Evolutionary conservation across 176 grass and related monocot genomes (phyloP).

Genomic region (Puya raimondii): DNA sequence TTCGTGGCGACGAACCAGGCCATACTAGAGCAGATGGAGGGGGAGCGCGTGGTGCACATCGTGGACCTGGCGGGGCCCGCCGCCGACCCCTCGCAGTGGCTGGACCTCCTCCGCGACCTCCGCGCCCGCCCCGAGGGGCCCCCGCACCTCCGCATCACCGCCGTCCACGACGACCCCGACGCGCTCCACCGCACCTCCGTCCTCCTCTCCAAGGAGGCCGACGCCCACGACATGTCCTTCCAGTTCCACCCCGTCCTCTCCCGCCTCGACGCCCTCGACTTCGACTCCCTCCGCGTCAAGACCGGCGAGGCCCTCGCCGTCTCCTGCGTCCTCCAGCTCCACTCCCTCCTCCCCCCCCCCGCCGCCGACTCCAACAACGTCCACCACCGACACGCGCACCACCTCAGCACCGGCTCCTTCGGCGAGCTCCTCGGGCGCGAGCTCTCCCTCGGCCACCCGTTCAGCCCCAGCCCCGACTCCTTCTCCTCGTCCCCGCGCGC

Average conservation of each 20-base stretch:
- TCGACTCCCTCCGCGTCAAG: background rate
- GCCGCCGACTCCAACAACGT: background rate
- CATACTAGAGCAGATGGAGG: constrained; percentile 3
- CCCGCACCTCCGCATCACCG: constrained; percentile 5
- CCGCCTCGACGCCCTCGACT: constrained; percentile 7
- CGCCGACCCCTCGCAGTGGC: constrained; percentile 6
- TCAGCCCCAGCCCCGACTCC: background rate
- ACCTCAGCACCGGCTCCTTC: background rate
- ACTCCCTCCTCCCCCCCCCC: background rate
- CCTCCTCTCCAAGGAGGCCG: background rate
- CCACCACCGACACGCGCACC: too few species aligned
- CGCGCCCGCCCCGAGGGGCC: background rate
- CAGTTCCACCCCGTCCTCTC: background rate
- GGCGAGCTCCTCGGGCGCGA: background rate
- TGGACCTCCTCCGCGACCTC: constrained; percentile 2
- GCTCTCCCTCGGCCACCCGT: background rate
- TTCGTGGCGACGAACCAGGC: background rate
- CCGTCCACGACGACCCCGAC: constrained; percentile 1
- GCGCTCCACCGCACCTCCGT: background rate
- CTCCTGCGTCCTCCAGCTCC: constrained; percentile 6
- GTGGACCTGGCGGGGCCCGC: background rate
- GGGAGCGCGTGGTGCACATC: constrained; percentile 5
- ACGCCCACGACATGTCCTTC: background rate
- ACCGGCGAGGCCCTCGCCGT: constrained; percentile 1
- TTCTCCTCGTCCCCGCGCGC: too few species aligned